Conservation (phyloP, 148 eudicot genomes). For the Heliosperma pusillum region DNA sequence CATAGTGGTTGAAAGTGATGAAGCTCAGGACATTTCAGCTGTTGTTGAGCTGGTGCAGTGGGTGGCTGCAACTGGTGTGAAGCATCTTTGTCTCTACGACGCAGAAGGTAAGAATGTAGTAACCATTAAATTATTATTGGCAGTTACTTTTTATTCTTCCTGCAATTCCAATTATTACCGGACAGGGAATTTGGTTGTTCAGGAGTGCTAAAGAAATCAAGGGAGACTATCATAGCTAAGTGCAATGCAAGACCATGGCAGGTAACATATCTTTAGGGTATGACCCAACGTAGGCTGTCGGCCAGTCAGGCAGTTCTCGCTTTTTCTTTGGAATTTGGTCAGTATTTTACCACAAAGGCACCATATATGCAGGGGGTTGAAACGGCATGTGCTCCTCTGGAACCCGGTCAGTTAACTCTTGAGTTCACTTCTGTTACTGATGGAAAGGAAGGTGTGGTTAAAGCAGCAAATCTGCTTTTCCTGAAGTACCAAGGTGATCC, state of each 20-base stretch:
- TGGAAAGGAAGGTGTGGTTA: conserved; percentile 73
- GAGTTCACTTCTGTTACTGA: conserved; percentile 68
- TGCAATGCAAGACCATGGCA: conserved; percentile 43
- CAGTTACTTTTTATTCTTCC: background rate
- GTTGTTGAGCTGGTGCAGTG: conserved; percentile 67
- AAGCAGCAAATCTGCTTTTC: conserved; percentile 74
- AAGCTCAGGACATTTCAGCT: conserved; percentile 52
- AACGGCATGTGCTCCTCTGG: conserved; percentile 23
- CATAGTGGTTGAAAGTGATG: conserved; percentile 78
- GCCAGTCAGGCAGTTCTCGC: background rate
- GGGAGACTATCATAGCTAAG: conserved; percentile 45
- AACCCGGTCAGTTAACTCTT: conserved; percentile 36
- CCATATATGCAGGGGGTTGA: conserved; percentile 44
- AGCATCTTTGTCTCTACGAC: conserved; percentile 74
- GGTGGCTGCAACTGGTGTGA: conserved; percentile 67
- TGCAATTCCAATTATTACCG: conserved; percentile 3
- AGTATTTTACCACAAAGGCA: background rate
- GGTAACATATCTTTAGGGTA: conserved; percentile 36
- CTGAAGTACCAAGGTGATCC: conserved; percentile 38
- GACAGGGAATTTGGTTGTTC: conserved; percentile 18
- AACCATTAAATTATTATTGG: background rate
- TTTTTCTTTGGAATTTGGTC: background rate
- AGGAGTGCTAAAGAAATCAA: conserved; percentile 82
- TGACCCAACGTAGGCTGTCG: background rate
- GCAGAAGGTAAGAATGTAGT: conserved; percentile 52